phyloP scores from a whole-genome alignment of 352 stramenopile genomes.

The Phytophthora macrochlamydospora region DNA sequence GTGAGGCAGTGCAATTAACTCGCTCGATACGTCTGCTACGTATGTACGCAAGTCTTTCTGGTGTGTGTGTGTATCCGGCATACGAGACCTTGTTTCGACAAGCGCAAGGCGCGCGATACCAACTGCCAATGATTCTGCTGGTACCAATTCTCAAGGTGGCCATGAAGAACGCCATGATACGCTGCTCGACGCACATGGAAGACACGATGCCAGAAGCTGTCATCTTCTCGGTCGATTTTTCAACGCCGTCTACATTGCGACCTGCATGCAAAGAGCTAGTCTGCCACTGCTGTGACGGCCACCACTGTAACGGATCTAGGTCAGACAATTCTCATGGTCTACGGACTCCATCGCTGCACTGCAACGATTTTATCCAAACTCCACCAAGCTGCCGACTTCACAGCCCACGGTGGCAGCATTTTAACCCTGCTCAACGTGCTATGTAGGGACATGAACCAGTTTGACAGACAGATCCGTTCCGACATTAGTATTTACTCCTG shows the following conservation, averaged over 20 bases:
- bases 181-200: conserved; percentile 12
- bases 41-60: conserved; percentile 1
- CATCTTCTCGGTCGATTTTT: conserved; percentile 28
- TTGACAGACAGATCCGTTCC: conserved; percentile 4
- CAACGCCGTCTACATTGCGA: conserved; percentile 23
- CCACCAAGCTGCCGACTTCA: not conserved
- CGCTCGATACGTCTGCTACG: not conserved
- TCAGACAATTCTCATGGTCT: conserved; percentile 18
- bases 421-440: not conserved
- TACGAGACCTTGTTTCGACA: conserved; percentile 10
- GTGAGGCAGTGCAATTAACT: conserved; percentile 6
- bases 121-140: conserved; percentile 8
- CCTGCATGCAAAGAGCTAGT: conserved; percentile 25
- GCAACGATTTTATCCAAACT: not conserved
- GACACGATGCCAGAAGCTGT: conserved; percentile 16
- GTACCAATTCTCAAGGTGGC: conserved; percentile 28
- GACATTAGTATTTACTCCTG: conserved; percentile 5
- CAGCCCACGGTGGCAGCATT: not conserved
- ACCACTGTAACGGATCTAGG: conserved; percentile 11
- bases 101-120: not conserved
- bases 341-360: conserved; percentile 13
- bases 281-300: conserved; percentile 3
- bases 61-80: conserved; percentile 7
- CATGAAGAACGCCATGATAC: conserved; percentile 17
- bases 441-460: conserved; percentile 1